Percentiles rank a stretch among this genome's conserved stretches.
Conservation (phyloP, 768 basidiomycete genomes). For the Sporobolomyces roseus region DNA sequence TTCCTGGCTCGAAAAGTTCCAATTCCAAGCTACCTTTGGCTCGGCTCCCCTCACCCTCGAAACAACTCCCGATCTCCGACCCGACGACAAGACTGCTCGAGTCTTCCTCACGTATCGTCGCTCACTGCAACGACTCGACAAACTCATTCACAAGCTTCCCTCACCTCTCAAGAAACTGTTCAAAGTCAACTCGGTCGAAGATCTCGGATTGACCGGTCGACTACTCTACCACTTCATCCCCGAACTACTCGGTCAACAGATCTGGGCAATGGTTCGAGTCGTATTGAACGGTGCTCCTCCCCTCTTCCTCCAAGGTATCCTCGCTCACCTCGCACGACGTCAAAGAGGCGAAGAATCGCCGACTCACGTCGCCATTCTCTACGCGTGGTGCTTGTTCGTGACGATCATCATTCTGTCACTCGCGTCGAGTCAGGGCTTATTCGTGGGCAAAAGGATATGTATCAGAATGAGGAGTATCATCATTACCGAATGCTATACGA, state of each 20-base stretch:
- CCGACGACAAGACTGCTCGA: conserved; percentile 46
- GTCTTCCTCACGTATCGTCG: conserved; percentile 44
- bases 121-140: conserved; percentile 19
- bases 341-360: conserved; percentile 45
- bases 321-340: conserved; percentile 48
- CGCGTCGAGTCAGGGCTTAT: conserved; percentile 47
- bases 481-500: conserved; percentile 51
- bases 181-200: not conserved
- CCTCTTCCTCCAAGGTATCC: conserved; percentile 49
- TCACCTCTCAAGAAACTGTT: conserved; percentile 6
- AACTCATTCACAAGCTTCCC: not conserved
- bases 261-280: conserved; percentile 45
- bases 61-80: conserved; percentile 43
- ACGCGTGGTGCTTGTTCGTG: conserved; percentile 49
- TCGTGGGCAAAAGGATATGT: conserved; percentile 50
- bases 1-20: conserved; percentile 38
- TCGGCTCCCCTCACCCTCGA: conserved; percentile 5
- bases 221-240: conserved; percentile 26
- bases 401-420: conserved; percentile 46
- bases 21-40: conserved; percentile 22
- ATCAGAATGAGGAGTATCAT: conserved; percentile 48
- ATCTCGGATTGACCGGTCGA: conserved; percentile 18
- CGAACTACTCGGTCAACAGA: conserved; percentile 22
- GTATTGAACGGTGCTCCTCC: conserved; percentile 49
- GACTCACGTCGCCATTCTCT: conserved; percentile 50